phyloP scores from a whole-genome alignment of 1,284 basidiomycete genomes.

The Trichosporon faecale region DNA sequence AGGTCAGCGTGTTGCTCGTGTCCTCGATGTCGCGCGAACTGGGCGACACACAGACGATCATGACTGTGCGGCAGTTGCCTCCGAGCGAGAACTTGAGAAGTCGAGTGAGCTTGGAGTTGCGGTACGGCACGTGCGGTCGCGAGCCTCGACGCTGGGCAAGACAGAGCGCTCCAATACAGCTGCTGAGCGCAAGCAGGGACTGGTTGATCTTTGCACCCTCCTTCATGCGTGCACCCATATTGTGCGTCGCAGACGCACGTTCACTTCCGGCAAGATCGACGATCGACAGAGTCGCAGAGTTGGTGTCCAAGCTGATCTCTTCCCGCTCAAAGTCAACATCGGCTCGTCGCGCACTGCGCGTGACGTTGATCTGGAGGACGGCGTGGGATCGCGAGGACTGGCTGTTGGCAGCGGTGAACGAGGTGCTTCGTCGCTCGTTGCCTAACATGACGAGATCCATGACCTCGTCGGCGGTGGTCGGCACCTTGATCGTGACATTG shows the following conservation, averaged over 20 bases:
- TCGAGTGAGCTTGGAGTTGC: conserved; percentile 94
- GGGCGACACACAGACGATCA: conserved; percentile 95
- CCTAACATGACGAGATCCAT: conserved; percentile 85
- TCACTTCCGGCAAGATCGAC: conserved; percentile 96
- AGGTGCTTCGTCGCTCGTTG: conserved; percentile 81
- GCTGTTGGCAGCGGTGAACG: conserved; percentile 88
- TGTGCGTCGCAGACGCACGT: conserved; percentile 85
- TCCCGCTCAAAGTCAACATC: conserved; percentile 45
- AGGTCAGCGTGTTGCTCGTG: conserved; percentile 92
- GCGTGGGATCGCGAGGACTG: conserved; percentile 94
- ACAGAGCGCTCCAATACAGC: conserved; percentile 94
- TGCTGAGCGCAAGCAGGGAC: conserved; percentile 87
- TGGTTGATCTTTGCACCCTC: conserved; percentile 98
- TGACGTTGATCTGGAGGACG: conserved; percentile 88
- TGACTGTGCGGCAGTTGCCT: conserved; percentile 96
- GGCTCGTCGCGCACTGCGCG: conserved; percentile 62
- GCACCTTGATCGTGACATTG: conserved; percentile 73
- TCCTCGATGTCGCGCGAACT: conserved; percentile 94
- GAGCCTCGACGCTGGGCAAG: conserved; percentile 66
- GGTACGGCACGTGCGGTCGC: conserved; percentile 85
- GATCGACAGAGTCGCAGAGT: conserved; percentile 87
- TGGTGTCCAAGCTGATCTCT: conserved; percentile 57
- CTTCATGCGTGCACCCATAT: conserved; percentile 96
- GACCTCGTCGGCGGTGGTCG: conserved; percentile 80
- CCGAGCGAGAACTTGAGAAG: conserved; percentile 93